phyloP scores from a whole-genome alignment of 208 protist species.

The Crithidia mellificae region DNA sequence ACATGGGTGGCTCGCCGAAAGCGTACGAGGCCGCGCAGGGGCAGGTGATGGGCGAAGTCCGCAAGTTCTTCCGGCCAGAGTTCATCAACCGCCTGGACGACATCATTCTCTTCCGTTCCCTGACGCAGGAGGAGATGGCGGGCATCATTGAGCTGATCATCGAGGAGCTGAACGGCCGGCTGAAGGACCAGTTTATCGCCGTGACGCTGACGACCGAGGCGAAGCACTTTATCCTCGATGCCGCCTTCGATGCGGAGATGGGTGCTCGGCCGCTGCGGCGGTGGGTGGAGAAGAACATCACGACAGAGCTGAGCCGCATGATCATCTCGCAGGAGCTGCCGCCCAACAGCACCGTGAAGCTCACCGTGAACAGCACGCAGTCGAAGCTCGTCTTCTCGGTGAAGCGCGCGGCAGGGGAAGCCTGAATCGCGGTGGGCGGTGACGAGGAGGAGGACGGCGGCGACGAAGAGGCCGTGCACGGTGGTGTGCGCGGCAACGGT shows the following conservation, averaged over 20 bases:
- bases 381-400: constrained; percentile 63
- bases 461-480: not conserved
- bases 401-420: constrained; percentile 37
- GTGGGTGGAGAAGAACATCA: constrained; percentile 89
- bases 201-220: constrained; percentile 63
- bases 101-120: constrained; percentile 96
- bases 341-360: constrained; percentile 67
- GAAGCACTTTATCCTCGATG: constrained; percentile 67
- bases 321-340: constrained; percentile 78
- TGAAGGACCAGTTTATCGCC: constrained; percentile 62
- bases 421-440: constrained; percentile 14
- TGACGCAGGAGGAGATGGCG: constrained; percentile 78
- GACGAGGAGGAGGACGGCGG: not conserved
- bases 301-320: constrained; percentile 87
- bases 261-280: constrained; percentile 88
- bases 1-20: constrained; percentile 44
- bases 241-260: constrained; percentile 85
- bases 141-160: constrained; percentile 94
- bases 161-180: constrained; percentile 65
- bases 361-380: constrained; percentile 43
- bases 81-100: constrained; percentile 99
- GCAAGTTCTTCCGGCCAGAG: constrained; percentile 94
- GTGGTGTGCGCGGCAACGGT: not conserved
- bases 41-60: constrained; percentile 90
- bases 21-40: constrained; percentile 53